A percentile compares a stretch with the other conserved stretches of the same genome.
Conservation (phyloP, 1,284 basidiomycete species). For the Sporisorium iseilematis-ciliati region DNA sequence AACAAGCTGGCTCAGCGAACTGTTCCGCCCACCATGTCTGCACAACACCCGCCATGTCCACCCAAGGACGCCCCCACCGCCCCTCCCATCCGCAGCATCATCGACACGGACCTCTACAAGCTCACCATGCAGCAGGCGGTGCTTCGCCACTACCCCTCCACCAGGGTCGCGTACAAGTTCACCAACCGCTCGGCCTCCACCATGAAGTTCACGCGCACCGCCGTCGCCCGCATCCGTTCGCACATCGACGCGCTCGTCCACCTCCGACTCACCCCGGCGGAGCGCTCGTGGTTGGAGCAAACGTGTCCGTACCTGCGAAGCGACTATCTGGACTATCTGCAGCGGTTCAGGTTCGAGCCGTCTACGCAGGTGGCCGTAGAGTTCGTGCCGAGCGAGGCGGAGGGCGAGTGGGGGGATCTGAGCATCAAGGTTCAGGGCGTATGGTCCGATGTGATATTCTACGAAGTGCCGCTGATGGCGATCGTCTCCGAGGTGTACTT, state of each 20-base stretch:
- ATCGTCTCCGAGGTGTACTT: slow-evolving; percentile 85
- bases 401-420: slow-evolving; percentile 75
- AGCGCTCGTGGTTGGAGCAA: slow-evolving; percentile 78
- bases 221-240: slow-evolving; percentile 77
- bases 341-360: slow-evolving; percentile 80
- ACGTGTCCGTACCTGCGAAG: slow-evolving; percentile 82
- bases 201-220: slow-evolving; percentile 79
- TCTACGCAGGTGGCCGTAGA: slow-evolving; percentile 79
- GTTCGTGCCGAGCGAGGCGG: slow-evolving; percentile 74
- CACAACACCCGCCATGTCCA: background rate
- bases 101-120: slow-evolving; percentile 99
- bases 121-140: slow-evolving; percentile 98
- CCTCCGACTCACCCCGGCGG: slow-evolving; percentile 76
- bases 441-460: slow-evolving; percentile 92
- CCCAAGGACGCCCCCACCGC: slow-evolving; percentile 24
- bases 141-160: slow-evolving; percentile 80
- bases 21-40: background rate
- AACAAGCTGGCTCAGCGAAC: background rate
- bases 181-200: slow-evolving; percentile 80
- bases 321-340: slow-evolving; percentile 83
- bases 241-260: slow-evolving; percentile 76
- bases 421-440: slow-evolving; percentile 81
- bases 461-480: slow-evolving; percentile 95
- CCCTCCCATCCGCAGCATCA: slow-evolving; percentile 74
- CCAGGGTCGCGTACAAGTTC: slow-evolving; percentile 78